Base-by-base conservation (phyloP, 345 rosid species). In the Populus euphratica region DNA sequence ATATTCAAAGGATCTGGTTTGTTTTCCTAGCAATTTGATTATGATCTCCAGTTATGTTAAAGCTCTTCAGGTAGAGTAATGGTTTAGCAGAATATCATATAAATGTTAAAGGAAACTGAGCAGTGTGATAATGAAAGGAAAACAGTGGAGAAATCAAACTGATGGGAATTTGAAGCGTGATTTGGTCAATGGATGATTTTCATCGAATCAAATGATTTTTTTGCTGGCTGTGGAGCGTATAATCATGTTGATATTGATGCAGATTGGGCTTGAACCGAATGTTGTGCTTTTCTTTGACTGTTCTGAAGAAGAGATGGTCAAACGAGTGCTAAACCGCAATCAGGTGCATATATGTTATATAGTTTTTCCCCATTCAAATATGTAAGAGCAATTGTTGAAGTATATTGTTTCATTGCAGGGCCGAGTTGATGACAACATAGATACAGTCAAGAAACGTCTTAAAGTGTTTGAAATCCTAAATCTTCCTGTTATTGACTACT, bases 401-500 rank as follows among this genome's bases (percentile, higher is more conserved):
- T 41, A 7, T 35, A 35, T 47, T 25, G 47, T 73, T 54, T 7
- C 29, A 8, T 70, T 74, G 85, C 76, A 82, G 85, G 85, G 81
- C 4, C 76, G 85, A 59, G 70, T 74, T 52, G 81, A 82, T 35
- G 85, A 78, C 54, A 82, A 78, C 62, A 74, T 78, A 74, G 81
- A 82, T 44, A 82, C 78, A 52, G 33, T 82, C 73, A 75, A 78
- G 71, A 74, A 70, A 29, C 84, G 84, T 41, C 75, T 70, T 18
- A 54, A 77, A 82, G 72, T 67, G 47, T 76, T 81, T 70, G 56
- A 50, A 63, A 89, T 85, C 73, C 83, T 89, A 77, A 91, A 80
- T 86, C 93, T 87, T 73, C 98, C 94, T 49, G 97, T 95, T 69
- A 83, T 95, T 23, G 80, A 87, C 69, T 87, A 93, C 87, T 93